Conservation (phyloP, 805 yeast genomes). For the Pichia occidentalis region DNA sequence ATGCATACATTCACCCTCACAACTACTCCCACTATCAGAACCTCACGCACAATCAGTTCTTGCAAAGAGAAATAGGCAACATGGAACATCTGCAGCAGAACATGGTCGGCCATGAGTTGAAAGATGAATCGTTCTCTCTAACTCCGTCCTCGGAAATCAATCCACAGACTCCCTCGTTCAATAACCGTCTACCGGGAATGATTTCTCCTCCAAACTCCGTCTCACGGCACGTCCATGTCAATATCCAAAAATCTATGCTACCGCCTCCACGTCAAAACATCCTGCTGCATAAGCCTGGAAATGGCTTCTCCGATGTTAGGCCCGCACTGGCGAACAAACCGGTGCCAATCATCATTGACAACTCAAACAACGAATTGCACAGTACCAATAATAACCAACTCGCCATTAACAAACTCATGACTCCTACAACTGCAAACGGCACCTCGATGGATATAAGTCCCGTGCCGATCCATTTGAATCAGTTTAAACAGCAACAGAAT, state of each 20-base stretch:
- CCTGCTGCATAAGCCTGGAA: constrained; percentile 9
- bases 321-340: constrained; percentile 28
- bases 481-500: constrained; percentile 1
- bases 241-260: constrained; percentile 17
- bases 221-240: constrained; percentile 6
- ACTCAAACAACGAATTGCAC: constrained; percentile 11
- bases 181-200: background rate
- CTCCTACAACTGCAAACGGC: constrained; percentile 6
- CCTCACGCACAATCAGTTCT: no score
- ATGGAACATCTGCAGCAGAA: no score
- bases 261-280: constrained; percentile 28
- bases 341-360: constrained; percentile 25
- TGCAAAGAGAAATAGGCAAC: no score
- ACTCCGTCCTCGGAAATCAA: no score
- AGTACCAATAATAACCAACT: background rate
- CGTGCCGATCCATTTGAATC: background rate
- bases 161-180: constrained; percentile 5
- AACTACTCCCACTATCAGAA: no score
- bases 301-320: constrained; percentile 23
- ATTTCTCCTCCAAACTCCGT: constrained; percentile 10
- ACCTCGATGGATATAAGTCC: constrained; percentile 5
- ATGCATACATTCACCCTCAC: no score
- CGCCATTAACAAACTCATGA: no score
- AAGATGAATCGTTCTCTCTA: background rate
- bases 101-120: background rate